Conservation (phyloP, 2,329 filamentous ascomycete species). For the Arachnopeziza araneosa region DNA sequence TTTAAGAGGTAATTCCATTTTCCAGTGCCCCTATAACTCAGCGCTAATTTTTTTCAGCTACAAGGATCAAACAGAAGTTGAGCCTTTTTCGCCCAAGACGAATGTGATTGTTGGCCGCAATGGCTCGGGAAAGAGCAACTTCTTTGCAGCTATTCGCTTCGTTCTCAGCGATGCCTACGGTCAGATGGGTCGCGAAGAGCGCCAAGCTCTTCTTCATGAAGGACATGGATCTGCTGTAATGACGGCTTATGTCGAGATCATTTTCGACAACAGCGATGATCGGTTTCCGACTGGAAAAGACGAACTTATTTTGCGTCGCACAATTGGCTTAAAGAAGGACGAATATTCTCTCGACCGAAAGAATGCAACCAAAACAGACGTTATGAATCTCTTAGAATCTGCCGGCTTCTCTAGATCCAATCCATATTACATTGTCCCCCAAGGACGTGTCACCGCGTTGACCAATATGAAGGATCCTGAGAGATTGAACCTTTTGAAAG, state of each 20-base stretch:
- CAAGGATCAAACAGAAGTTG: slow-evolving; percentile 98
- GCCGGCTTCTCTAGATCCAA: slow-evolving; percentile 96
- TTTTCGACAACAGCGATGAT: slow-evolving; percentile 96
- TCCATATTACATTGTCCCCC: slow-evolving; percentile 98
- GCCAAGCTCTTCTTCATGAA: slow-evolving; percentile 93
- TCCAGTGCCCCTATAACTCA: background rate
- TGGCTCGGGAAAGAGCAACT: slow-evolving; percentile 98
- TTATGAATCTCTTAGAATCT: slow-evolving; percentile 91
- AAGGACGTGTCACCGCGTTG: slow-evolving; percentile 89
- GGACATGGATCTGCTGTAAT: slow-evolving; percentile 96
- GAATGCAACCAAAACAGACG: slow-evolving; percentile 89
- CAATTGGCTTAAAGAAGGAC: slow-evolving; percentile 96
- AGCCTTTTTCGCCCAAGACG: slow-evolving; percentile 93
- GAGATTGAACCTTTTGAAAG: slow-evolving; percentile 83
- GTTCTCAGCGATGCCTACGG: slow-evolving; percentile 97
- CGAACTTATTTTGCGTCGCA: slow-evolving; percentile 84
- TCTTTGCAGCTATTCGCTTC: slow-evolving; percentile 98
- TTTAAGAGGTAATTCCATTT: slow-evolving; percentile 75
- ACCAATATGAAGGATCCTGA: slow-evolving; percentile 99
- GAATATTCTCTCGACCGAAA: slow-evolving; percentile 98
- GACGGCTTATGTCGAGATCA: slow-evolving; percentile 99
- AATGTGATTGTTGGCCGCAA: slow-evolving; percentile 99
- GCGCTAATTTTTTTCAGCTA: slow-evolving; percentile 57
- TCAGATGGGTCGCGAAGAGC: slow-evolving; percentile 91
- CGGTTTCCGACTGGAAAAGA: slow-evolving; percentile 90